Percentiles rank a stretch among this genome's conserved stretches.
Evolutionary conservation across 352 stramenopile genomes (phyloP).

Genomic region (Phytopythium chamaehyphon): DNA sequence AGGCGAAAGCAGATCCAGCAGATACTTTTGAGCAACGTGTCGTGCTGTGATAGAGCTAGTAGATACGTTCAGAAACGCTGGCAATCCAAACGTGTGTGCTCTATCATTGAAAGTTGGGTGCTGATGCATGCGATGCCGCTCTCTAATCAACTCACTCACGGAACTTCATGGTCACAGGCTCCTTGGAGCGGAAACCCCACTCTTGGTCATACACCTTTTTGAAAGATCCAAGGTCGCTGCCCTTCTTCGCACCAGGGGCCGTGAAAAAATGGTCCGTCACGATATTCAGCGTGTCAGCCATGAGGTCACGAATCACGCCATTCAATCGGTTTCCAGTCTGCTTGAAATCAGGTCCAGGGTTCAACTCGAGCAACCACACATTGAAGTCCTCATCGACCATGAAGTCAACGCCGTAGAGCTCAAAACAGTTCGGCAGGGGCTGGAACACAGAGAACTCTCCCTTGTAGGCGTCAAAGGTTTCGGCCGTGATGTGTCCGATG

Average conservation of each 20-base stretch:
- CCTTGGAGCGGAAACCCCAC: conserved; percentile 45
- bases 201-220: conserved; percentile 55
- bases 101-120: conserved; percentile 4
- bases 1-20: conserved; percentile 34
- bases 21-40: conserved; percentile 51
- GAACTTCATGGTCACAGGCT: conserved; percentile 49
- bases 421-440: conserved; percentile 65
- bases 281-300: conserved; percentile 53
- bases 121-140: background rate
- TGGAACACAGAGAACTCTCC: conserved; percentile 73
- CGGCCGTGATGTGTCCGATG: conserved; percentile 53
- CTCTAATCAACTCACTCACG: conserved; percentile 25
- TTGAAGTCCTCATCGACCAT: conserved; percentile 67
- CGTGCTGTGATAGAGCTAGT: background rate
- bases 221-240: conserved; percentile 24
- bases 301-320: conserved; percentile 55
- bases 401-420: conserved; percentile 77
- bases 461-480: conserved; percentile 69
- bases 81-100: background rate
- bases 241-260: conserved; percentile 3
- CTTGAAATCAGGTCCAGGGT: conserved; percentile 78
- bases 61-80: background rate
- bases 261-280: conserved; percentile 54
- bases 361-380: conserved; percentile 69
- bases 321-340: conserved; percentile 59